A percentile compares a stretch with the other conserved stretches of the same genome.
phyloP scores from a whole-genome alignment of 352 stramenopile genomes.

The Phytophthora sp. region DNA sequence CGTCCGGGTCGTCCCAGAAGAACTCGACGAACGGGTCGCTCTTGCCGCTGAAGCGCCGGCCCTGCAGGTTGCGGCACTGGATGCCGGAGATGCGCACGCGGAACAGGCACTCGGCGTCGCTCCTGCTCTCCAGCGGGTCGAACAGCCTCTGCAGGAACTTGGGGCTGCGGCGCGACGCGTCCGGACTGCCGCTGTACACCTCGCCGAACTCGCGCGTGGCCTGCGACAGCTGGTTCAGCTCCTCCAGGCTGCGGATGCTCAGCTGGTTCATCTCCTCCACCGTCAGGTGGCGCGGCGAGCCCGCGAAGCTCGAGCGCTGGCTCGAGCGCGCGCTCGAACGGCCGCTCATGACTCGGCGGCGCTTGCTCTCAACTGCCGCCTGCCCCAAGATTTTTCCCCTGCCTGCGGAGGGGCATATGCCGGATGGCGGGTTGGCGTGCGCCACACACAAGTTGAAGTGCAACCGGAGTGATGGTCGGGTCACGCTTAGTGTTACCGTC shows the following conservation, averaged over 20 bases:
- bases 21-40: slow-evolving; percentile 90
- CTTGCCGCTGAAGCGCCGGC: slow-evolving; percentile 81
- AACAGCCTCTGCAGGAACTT: slow-evolving; percentile 77
- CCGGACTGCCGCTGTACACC: slow-evolving; percentile 52
- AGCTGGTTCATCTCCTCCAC: slow-evolving; percentile 45
- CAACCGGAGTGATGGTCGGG: neutral
- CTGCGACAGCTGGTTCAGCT: slow-evolving; percentile 76
- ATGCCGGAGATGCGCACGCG: slow-evolving; percentile 87
- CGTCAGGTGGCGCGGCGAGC: slow-evolving; percentile 53
- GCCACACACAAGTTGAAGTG: slow-evolving; percentile 13
- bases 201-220: slow-evolving; percentile 81
- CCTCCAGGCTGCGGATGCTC: slow-evolving; percentile 51
- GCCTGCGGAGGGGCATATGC: slow-evolving; percentile 6
- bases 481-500: neutral
- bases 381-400: slow-evolving; percentile 37
- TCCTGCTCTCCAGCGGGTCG: slow-evolving; percentile 61
- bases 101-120: slow-evolving; percentile 79
- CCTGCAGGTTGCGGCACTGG: slow-evolving; percentile 88
- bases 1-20: slow-evolving; percentile 81
- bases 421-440: neutral
- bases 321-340: slow-evolving; percentile 29
- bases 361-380: slow-evolving; percentile 18
- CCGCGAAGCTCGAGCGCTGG: slow-evolving; percentile 44
- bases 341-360: slow-evolving; percentile 20
- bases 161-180: slow-evolving; percentile 47